phyloP scores from a whole-genome alignment of 306 rosid genomes.

The Cicer pinnatifidum region DNA sequence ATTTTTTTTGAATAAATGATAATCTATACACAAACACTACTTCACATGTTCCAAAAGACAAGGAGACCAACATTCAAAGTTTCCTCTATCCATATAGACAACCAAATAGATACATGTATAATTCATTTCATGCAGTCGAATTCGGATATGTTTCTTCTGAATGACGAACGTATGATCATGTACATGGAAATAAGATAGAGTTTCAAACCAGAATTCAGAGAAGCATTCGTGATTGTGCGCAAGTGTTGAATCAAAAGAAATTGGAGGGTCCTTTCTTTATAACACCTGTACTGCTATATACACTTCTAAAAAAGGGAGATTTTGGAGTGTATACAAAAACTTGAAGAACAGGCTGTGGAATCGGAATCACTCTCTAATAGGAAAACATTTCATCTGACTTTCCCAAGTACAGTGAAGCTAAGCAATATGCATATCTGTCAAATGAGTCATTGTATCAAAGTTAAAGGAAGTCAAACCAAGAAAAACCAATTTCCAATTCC shows the following conservation, averaged over 20 bases:
- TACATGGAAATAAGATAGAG: too few species aligned
- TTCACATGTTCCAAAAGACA: constrained; percentile 32
- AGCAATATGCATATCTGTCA: constrained; percentile 58
- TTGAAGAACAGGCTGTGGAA: constrained; percentile 42
- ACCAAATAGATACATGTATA: constrained; percentile 35
- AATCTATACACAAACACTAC: constrained; percentile 25
- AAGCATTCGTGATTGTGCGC: too few species aligned
- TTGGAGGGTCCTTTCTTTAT: neutral
- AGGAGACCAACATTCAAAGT: constrained; percentile 39
- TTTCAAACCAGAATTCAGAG: too few species aligned
- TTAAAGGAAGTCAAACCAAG: constrained; percentile 22
- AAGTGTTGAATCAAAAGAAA: neutral
- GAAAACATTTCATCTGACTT: neutral
- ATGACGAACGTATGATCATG: neutral
- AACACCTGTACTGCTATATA: neutral
- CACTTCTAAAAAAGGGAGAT: constrained; percentile 15
- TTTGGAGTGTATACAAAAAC: constrained; percentile 43
- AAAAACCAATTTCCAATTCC: constrained; percentile 25
- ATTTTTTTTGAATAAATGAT: constrained; percentile 11
- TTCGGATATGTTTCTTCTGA: constrained; percentile 37
- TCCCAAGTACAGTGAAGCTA: constrained; percentile 48
- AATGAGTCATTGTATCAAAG: constrained; percentile 17
- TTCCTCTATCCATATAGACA: constrained; percentile 31
- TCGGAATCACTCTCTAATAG: constrained; percentile 23
- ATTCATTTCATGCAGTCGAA: constrained; percentile 31